phyloP scores from a whole-genome alignment of 495 filamentous ascomycete species.

The Trichoderma reesei region DNA sequence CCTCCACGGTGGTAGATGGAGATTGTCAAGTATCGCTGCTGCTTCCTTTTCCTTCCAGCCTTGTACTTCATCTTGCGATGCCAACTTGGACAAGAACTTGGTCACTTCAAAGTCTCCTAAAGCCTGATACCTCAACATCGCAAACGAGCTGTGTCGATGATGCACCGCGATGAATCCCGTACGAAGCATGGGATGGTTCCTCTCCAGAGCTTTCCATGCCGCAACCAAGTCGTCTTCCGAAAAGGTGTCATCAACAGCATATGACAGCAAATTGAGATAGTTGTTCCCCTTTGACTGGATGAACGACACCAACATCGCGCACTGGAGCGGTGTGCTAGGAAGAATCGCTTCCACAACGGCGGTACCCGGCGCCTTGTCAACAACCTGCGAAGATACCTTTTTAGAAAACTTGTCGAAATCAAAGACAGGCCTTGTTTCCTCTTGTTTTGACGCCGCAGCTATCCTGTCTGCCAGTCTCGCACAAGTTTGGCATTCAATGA shows the following conservation, averaged over 20 bases:
- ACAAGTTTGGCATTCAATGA: constrained; percentile 54
- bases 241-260: constrained; percentile 26
- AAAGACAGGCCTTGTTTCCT: constrained; percentile 20
- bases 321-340: constrained; percentile 57
- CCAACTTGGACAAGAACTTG: background rate
- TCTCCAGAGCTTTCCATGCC: constrained; percentile 49
- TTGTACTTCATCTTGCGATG: background rate
- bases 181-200: constrained; percentile 56
- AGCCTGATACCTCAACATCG: constrained; percentile 50
- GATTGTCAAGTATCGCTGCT: constrained; percentile 9
- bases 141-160: constrained; percentile 48
- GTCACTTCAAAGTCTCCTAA: background rate
- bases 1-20: constrained; percentile 23
- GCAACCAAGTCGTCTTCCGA: constrained; percentile 24
- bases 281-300: constrained; percentile 41
- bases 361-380: background rate
- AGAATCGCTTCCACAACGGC: constrained; percentile 34
- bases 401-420: constrained; percentile 30
- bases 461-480: constrained; percentile 27
- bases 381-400: constrained; percentile 20
- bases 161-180: constrained; percentile 56
- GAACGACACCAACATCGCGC: constrained; percentile 54
- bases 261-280: constrained; percentile 53
- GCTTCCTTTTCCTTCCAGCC: background rate
- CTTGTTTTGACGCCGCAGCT: background rate